Percentiles rank a stretch among this genome's conserved stretches.
Evolutionary conservation across 2,329 filamentous ascomycete genomes (phyloP).

Genomic region (Plenodomus tracheiphilus): DNA sequence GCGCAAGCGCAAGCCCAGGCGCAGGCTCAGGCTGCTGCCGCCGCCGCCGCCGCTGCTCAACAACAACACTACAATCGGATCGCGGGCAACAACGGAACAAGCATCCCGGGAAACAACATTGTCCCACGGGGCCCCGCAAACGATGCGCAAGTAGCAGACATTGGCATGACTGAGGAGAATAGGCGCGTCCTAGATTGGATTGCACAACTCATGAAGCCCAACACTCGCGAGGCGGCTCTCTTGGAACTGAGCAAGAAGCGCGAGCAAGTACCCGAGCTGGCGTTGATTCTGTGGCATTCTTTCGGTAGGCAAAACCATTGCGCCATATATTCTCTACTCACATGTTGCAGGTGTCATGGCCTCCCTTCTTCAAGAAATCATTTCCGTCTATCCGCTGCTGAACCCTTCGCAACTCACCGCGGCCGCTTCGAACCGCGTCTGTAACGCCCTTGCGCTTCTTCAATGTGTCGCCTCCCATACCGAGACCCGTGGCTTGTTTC

Average conservation of each 20-base stretch:
- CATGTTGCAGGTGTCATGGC: constrained; percentile 84
- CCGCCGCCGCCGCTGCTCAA: constrained; percentile 55
- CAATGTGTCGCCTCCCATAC: constrained; percentile 98
- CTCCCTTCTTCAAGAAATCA: constrained; percentile 94
- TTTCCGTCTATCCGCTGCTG: constrained; percentile 94
- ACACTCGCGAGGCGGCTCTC: constrained; percentile 84
- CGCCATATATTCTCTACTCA: constrained; percentile 13
- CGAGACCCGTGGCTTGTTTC: constrained; percentile 88
- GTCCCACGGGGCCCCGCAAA: constrained; percentile 44
- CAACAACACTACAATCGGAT: constrained; percentile 73
- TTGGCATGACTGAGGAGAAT: constrained; percentile 81
- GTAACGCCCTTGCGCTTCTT: constrained; percentile 91
- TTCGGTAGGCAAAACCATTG: constrained; percentile 66
- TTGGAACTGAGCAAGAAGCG: constrained; percentile 98
- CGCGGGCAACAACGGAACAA: constrained; percentile 64
- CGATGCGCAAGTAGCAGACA: constrained; percentile 43
- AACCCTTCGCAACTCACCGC: constrained; percentile 97
- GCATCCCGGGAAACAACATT: constrained; percentile 40
- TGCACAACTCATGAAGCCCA: constrained; percentile 84
- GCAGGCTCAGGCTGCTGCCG: constrained; percentile 52
- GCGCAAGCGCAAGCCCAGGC: constrained; percentile 49
- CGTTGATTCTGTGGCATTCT: constrained; percentile 96
- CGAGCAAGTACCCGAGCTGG: constrained; percentile 95
- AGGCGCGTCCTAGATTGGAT: constrained; percentile 91
- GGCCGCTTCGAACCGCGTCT: constrained; percentile 95